These are phyloP conservation scores for Fusarium vanettenii DNA, from an alignment of 2,329 filamentous ascomycete genomes.

Conservation along the genomic window DNA sequence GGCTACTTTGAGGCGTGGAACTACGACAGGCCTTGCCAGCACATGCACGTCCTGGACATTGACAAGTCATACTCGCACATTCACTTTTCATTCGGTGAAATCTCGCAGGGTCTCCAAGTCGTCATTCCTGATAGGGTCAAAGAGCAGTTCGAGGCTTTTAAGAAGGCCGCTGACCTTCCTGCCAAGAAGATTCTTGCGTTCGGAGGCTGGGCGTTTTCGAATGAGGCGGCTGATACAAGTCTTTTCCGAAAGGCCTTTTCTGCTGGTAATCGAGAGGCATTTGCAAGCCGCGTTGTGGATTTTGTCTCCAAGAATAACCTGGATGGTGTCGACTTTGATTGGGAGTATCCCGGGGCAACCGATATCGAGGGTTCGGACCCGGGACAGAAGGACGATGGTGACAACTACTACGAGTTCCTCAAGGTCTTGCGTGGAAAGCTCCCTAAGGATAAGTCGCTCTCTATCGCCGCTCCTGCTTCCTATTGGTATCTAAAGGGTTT, in stretches of 20 bases:
- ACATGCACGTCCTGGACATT: not conserved
- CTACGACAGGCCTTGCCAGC: not conserved
- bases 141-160: not conserved
- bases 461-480: not conserved
- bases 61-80: not conserved
- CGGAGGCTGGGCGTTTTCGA: not conserved
- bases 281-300: not conserved
- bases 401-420: not conserved
- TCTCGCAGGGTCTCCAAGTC: not conserved
- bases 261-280: not conserved
- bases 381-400: not conserved
- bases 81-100: not conserved
- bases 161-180: not conserved
- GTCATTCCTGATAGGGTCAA: not conserved
- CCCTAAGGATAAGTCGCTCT: not conserved
- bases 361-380: not conserved
- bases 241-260: not conserved
- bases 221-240: not conserved
- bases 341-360: not conserved
- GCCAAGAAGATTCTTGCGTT: not conserved
- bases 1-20: not conserved
- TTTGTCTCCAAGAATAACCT: not conserved
- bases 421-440: not conserved
- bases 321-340: not conserved
- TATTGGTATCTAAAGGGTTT: not conserved